Percentiles rank a stretch among this genome's conserved stretches.
Conservation (phyloP, 192 early-diverging fungal genomes). For the Entomortierella beljakovae region DNA sequence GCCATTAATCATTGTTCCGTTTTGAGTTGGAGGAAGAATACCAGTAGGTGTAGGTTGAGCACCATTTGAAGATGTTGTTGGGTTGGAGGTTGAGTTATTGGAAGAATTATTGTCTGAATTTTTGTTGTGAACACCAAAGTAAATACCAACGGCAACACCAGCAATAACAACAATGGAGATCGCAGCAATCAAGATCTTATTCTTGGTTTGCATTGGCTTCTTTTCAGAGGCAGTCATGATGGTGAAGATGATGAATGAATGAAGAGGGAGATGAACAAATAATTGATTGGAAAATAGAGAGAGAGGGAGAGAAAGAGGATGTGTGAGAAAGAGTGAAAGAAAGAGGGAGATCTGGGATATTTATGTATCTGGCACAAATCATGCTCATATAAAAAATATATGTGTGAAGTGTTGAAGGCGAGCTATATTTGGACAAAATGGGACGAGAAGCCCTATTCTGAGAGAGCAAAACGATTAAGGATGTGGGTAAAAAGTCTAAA, state of each 20-base stretch:
- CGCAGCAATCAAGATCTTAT: constrained; percentile 51
- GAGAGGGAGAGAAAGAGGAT: too few relatives aligned
- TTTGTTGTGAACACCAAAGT: constrained; percentile 47
- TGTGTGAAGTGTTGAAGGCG: too few relatives aligned
- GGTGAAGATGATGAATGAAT: neutral
- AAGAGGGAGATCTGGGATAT: too few relatives aligned
- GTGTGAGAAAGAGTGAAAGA: too few relatives aligned
- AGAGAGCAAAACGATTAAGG: too few relatives aligned
- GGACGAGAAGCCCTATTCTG: too few relatives aligned
- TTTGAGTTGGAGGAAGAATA: constrained; percentile 3
- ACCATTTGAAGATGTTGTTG: constrained; percentile 3
- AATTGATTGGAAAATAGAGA: neutral
- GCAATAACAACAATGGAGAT: constrained; percentile 25
- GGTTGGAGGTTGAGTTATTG: neutral
- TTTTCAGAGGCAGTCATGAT: constrained; percentile 37
- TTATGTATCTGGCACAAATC: too few relatives aligned
- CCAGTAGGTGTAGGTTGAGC: constrained; percentile 4
- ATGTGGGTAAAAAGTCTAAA: too few relatives aligned
- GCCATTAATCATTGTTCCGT: constrained; percentile 52
- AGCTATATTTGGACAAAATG: too few relatives aligned
- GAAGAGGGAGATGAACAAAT: neutral
- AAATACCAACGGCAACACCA: constrained; percentile 39
- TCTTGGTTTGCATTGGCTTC: constrained; percentile 56
- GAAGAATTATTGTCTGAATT: constrained; percentile 10
- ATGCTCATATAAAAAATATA: too few relatives aligned